Evolutionary conservation across 106 monocot genomes (phyloP).

Genomic region (Apostasia ramifera): DNA sequence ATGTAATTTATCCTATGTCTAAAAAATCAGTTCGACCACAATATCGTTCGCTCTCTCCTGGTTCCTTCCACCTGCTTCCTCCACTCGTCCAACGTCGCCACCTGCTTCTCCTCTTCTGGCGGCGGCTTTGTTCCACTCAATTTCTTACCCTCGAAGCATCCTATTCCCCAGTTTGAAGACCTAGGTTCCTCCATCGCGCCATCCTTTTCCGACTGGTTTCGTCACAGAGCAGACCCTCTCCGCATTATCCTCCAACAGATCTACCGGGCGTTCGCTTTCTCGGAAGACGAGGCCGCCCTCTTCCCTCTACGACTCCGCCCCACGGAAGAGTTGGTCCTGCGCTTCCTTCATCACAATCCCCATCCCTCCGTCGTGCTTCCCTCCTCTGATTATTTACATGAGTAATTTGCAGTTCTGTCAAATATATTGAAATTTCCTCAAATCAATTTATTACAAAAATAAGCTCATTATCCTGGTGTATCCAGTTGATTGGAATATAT

Average conservation of each 20-base stretch:
- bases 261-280: constrained; percentile 31
- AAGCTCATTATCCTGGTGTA: too few species aligned
- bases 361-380: constrained; percentile 7
- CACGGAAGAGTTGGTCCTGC: constrained; percentile 34
- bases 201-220: constrained; percentile 29
- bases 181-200: constrained; percentile 1
- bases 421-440: too few species aligned
- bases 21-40: background rate
- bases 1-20: too few species aligned
- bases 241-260: constrained; percentile 29
- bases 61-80: background rate
- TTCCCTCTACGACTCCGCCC: constrained; percentile 29
- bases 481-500: too few species aligned
- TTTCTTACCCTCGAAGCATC: constrained; percentile 3
- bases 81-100: constrained; percentile 8
- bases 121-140: background rate
- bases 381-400: background rate
- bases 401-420: too few species aligned
- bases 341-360: constrained; percentile 33
- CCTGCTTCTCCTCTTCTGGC: background rate
- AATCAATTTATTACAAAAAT: too few species aligned
- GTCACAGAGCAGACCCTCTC: constrained; percentile 10
- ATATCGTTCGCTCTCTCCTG: background rate
- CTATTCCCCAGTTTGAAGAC: background rate
- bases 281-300: constrained; percentile 32